phyloP scores from a whole-genome alignment of 495 filamentous ascomycete genomes.

The Aspergillus asperescens region DNA sequence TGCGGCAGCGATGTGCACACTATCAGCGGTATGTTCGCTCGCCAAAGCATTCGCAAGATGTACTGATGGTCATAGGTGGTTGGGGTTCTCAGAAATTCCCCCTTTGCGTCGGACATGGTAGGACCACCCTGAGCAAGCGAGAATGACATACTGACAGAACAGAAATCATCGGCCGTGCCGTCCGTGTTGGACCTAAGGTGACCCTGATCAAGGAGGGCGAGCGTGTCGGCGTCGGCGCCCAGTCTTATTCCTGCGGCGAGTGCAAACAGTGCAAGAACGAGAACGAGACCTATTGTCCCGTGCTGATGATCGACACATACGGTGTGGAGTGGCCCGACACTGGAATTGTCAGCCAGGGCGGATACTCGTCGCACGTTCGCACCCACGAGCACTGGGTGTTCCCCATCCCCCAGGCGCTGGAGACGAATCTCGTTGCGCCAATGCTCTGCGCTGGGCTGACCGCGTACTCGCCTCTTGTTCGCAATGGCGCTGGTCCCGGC shows the following conservation, averaged over 20 bases:
- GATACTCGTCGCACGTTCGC: conserved; percentile 64
- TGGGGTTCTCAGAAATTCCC: conserved; percentile 69
- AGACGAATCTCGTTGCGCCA: conserved; percentile 63
- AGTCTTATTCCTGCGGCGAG: conserved; percentile 66
- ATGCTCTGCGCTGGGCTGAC: conserved; percentile 91
- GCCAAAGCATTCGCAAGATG: not conserved
- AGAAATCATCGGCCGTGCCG: conserved; percentile 67
- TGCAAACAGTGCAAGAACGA: conserved; percentile 63
- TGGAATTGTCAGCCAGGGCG: conserved; percentile 58
- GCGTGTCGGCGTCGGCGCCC: conserved; percentile 75
- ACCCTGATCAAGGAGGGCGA: conserved; percentile 65
- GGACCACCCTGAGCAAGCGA: not conserved
- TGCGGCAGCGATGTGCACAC: conserved; percentile 78
- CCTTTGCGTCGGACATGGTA: conserved; percentile 64
- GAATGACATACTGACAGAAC: not conserved
- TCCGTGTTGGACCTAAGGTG: conserved; percentile 65
- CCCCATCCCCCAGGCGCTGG: conserved; percentile 70
- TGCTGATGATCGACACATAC: conserved; percentile 58
- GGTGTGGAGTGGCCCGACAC: conserved; percentile 58
- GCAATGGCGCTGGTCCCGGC: conserved; percentile 67
- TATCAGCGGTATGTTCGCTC: conserved; percentile 46
- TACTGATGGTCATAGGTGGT: conserved; percentile 41
- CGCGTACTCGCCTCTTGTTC: conserved; percentile 69
- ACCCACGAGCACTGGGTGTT: conserved; percentile 60
- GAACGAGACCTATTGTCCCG: conserved; percentile 76